phyloP scores from a whole-genome alignment of 1,139 yeast genomes.

The Blastobotrys malaysiensis region DNA sequence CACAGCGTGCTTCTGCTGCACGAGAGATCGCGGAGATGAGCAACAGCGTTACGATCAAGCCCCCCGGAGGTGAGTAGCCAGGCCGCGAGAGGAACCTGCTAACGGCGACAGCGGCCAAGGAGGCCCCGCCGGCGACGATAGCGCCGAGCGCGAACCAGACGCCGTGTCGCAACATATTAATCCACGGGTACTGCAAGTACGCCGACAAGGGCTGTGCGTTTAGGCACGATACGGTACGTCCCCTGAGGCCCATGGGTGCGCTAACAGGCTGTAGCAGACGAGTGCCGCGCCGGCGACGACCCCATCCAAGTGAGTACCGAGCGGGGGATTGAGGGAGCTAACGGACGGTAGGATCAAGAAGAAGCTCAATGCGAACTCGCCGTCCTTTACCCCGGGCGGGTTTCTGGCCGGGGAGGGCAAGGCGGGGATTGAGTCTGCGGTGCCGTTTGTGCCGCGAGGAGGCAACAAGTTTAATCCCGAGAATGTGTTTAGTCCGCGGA shows the following conservation, averaged over 20 bases:
- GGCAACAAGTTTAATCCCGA: constrained; percentile 21
- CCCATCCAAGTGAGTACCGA: background rate
- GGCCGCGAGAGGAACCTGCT: background rate
- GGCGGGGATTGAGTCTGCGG: constrained; percentile 15
- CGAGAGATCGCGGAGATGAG: background rate
- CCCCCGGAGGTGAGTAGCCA: background rate
- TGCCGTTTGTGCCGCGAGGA: constrained; percentile 21
- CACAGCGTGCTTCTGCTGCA: background rate
- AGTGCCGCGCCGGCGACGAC: background rate
- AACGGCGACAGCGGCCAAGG: background rate
- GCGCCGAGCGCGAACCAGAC: constrained; percentile 47
- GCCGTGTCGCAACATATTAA: constrained; percentile 77
- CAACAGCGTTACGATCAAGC: background rate
- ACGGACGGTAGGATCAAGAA: constrained; percentile 26
- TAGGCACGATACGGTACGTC: constrained; percentile 47
- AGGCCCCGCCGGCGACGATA: background rate
- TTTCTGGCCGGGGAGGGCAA: background rate
- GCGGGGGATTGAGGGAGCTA: background rate
- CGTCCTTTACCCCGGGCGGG: constrained; percentile 53
- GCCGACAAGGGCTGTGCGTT: constrained; percentile 88
- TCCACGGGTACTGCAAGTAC: constrained; percentile 85
- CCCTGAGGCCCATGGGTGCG: background rate
- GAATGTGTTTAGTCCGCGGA: constrained; percentile 18
- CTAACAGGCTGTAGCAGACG: background rate
- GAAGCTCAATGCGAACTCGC: constrained; percentile 58